Evolutionary conservation across 2,329 filamentous ascomycete species (phyloP), one percentile per base, ranked within the genome.

Genomic region (Epichloe sibirici): DNA sequence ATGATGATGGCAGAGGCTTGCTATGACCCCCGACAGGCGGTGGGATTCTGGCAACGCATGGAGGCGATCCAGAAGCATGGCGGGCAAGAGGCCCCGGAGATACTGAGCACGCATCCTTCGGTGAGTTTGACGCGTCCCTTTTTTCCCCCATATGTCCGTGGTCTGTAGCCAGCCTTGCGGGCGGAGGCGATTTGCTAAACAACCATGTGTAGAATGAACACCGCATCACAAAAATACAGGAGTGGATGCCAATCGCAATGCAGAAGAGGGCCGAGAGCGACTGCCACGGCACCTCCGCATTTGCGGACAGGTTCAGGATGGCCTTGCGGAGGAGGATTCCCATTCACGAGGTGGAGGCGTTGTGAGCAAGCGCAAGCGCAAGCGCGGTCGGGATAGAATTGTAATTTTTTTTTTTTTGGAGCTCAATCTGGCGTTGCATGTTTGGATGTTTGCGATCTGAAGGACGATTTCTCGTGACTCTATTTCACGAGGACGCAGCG

Each of bases 1-100:
- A 81, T 90, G 76, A 86, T 90, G 76, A 90, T 90, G 85, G 81
- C 86, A 0, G 80, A 88, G 68, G 84, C 83, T 28, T 90, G 87
- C 69, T 90, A 86, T 63, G 75, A 88, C 56, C 87, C 87, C 1
- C 68, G 74, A 12, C 79, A 81, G 55, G 86, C 86, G 0, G 71
- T 85, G 44, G 72, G 71, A 0, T 79, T 90, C 54, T 88, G 82
- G 83, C 66, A 75, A 63, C 69, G 82, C 48, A 87, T 88, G 82
- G 80, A 85, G 56, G 63, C 65, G 40, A 63, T 68, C 3, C 71
- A 70, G 47, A 59, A 72, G 28, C 51, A 53, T 13, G 62, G 59
- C 2, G 68, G 70, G 28, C 66, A 75, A 45, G 74, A 77, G 52
- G 73, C 79, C 37, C 86, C 86, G 1, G 82, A 90, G 66, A 83